Evolutionary conservation across 2,329 filamentous ascomycete species (phyloP), one percentile per base, ranked within the genome.

Genomic region (Gliomastix tumulicola): DNA sequence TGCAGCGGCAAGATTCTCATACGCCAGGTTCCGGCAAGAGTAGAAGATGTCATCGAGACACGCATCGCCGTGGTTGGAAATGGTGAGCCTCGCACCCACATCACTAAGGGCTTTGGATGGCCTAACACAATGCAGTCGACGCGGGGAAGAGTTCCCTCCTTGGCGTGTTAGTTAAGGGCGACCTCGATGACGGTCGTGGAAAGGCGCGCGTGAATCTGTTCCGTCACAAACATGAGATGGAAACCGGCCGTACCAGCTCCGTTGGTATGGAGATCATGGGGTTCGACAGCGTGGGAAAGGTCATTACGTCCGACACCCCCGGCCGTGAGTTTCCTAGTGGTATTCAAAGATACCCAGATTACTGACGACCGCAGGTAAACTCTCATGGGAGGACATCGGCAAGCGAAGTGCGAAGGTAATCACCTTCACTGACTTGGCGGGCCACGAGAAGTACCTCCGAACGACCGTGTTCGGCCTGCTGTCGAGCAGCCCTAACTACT

Each of bases 191-290:
- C 61, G 92, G 92, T 13, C 77, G 92, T 54, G 92, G 92, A 11
- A 90, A 86, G 59, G 90, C 92, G 32, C 83, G 92, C 43, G 86
- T 98, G 35, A 97, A 95, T 46, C 78, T 98, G 11, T 98, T 98
- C 64, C 79, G 92, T 13, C 92, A 98, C 61, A 97, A 98, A 62
- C 92, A 98, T 54, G 92, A 98, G 63, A 84, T 97, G 28, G 92
- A 98, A 62, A 92, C 86, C 32, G 92, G 92, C 2, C 76, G 92
- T 46, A 98, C 92, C 9, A 95, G 88, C 55, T 96, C 89, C 0
- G 92, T 98, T 1, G 90, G 92, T 30, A 94, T 97, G 89, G 92
- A 98, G 60, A 97, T 97, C 43, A 88, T 97, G 83, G 92, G 92
- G 3, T 98, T 96, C 49, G 88, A 97, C 59, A 88, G 84, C 35